Evolutionary conservation across 176 grass and related monocot species (phyloP).

Genomic region (Zoysia pacifica): DNA sequence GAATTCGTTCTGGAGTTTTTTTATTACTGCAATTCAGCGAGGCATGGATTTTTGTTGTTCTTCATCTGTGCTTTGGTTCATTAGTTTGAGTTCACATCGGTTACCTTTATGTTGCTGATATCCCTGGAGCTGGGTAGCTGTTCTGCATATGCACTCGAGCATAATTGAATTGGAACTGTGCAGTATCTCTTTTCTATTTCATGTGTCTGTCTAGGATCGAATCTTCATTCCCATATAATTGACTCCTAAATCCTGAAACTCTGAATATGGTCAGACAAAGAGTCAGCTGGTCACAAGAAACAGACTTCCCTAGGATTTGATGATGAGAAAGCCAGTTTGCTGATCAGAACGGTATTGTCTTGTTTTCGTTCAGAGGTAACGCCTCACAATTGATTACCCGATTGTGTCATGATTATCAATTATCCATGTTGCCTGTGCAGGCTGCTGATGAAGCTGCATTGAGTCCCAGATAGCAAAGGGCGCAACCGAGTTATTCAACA

Average conservation of each 20-base stretch:
- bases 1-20: constrained; percentile 14
- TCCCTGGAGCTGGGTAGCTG: not conserved
- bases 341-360: constrained; percentile 64
- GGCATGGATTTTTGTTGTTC: not conserved
- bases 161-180: constrained; percentile 17
- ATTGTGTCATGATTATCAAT: constrained; percentile 34
- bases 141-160: not conserved
- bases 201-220: not conserved
- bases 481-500: constrained; percentile 24
- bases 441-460: constrained; percentile 48
- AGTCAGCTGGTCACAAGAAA: constrained; percentile 78
- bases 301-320: constrained; percentile 78
- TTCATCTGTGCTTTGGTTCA: constrained; percentile 11
- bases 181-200: not conserved
- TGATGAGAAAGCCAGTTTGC: constrained; percentile 64
- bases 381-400: constrained; percentile 14
- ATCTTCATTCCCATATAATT: not conserved
- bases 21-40: not conserved
- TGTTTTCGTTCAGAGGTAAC: not conserved
- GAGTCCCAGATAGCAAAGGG: constrained; percentile 60
- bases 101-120: not conserved
- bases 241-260: not conserved
- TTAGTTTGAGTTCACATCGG: not conserved
- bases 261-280: constrained; percentile 87
- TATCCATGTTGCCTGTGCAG: constrained; percentile 43